Conservation (phyloP, 108 stramenopile species). For the Epithemia pelagica region DNA sequence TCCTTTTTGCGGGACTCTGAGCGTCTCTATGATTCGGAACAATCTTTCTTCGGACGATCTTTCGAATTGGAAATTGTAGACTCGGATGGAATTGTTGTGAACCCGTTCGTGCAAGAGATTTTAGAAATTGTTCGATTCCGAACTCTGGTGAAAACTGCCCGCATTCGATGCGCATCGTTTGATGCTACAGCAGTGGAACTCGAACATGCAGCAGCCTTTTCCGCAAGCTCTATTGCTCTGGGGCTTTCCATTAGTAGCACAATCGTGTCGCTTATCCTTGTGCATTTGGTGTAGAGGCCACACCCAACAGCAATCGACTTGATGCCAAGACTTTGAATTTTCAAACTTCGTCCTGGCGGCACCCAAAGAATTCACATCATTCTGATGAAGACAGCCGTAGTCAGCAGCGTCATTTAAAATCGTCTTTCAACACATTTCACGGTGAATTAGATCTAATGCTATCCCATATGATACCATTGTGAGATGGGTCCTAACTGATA, state of each 20-base stretch:
- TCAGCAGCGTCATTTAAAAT: no score
- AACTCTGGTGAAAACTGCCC: neutral
- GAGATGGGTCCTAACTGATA: no score
- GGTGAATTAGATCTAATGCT: no score
- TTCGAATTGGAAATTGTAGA: neutral
- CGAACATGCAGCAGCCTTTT: constrained; percentile 1
- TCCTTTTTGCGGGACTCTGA: neutral
- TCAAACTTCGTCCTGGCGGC: no score
- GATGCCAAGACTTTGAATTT: no score
- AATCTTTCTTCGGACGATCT: neutral
- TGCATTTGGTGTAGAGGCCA: no score
- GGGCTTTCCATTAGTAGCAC: neutral
- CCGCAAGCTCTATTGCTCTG: neutral
- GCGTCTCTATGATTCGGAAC: neutral
- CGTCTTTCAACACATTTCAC: no score
- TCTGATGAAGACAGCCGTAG: no score
- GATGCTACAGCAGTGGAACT: constrained; percentile 4
- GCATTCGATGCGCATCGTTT: constrained; percentile 8
- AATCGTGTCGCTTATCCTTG: no score
- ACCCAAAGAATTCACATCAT: no score
- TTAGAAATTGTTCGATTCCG: constrained; percentile 3
- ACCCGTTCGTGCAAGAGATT: neutral
- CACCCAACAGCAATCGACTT: no score
- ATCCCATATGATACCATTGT: no score
- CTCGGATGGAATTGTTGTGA: neutral